phyloP scores from a whole-genome alignment of 2,329 filamentous ascomycete species.

The Talaromyces albobiverticillius region DNA sequence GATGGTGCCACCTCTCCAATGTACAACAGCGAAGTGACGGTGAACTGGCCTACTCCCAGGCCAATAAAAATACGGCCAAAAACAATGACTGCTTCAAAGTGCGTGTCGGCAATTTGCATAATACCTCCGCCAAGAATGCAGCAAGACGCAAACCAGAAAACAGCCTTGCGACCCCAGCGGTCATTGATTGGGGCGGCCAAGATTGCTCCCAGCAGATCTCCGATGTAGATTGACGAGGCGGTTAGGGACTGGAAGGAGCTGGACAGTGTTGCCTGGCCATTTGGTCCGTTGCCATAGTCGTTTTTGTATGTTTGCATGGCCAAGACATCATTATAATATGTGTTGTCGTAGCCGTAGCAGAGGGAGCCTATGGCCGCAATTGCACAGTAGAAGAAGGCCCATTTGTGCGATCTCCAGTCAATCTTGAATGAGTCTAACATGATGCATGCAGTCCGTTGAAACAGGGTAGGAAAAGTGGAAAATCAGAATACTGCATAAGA shows the following conservation, averaged over 20 bases:
- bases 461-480: not conserved
- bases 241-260: not conserved
- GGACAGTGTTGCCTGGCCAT: not conserved
- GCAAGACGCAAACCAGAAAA: not conserved
- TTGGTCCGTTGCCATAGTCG: not conserved
- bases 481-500: not conserved
- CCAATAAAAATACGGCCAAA: not conserved
- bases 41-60: not conserved
- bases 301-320: not conserved
- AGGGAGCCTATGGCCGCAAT: slow-evolving; percentile 1
- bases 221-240: not conserved
- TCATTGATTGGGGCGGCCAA: not conserved
- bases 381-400: not conserved
- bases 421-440: not conserved
- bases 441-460: not conserved
- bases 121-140: not conserved
- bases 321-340: not conserved
- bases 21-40: not conserved
- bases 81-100: not conserved
- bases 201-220: not conserved
- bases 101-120: not conserved
- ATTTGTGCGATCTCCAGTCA: not conserved
- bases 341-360: not conserved
- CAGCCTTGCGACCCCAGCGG: not conserved
- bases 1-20: not conserved